These are phyloP conservation scores for Malus hybrid DNA, from an alignment of 331 rosid species.

Conservation along the genomic window DNA sequence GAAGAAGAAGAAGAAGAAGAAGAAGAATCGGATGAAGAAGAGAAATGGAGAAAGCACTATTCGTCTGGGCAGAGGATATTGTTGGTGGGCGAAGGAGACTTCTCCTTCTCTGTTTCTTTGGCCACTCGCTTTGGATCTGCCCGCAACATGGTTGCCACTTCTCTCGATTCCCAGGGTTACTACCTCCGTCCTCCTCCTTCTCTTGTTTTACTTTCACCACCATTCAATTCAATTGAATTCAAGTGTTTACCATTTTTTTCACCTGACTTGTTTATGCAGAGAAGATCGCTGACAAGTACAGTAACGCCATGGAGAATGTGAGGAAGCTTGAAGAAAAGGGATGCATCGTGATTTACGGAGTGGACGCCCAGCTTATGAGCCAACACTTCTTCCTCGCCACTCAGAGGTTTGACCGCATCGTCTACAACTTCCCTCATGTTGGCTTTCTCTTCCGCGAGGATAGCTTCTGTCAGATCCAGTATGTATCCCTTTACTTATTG, in stretches of 20 bases:
- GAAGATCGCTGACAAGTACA: constrained; percentile 45
- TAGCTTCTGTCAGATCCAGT: constrained; percentile 75
- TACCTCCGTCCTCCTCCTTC: not conserved
- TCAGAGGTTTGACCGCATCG: constrained; percentile 70
- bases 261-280: constrained; percentile 18
- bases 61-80: constrained; percentile 62
- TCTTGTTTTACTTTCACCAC: not conserved
- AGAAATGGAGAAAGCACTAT: constrained; percentile 61
- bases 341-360: constrained; percentile 45
- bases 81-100: constrained; percentile 83
- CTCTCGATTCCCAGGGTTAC: constrained; percentile 59
- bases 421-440: constrained; percentile 81
- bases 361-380: constrained; percentile 62
- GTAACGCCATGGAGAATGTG: constrained; percentile 45
- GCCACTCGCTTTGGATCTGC: constrained; percentile 63
- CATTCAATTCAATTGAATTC: too few relatives aligned
- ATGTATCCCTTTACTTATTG: not conserved
- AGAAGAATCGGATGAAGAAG: constrained; percentile 12
- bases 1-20: constrained; percentile 12
- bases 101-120: constrained; percentile 58
- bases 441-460: constrained; percentile 61
- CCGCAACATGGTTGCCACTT: constrained; percentile 64
- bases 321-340: constrained; percentile 71
- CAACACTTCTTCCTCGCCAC: constrained; percentile 71
- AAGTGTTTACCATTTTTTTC: too few relatives aligned